phyloP scores from a whole-genome alignment of 345 rosid species.

The Aurinia saxatilis region DNA sequence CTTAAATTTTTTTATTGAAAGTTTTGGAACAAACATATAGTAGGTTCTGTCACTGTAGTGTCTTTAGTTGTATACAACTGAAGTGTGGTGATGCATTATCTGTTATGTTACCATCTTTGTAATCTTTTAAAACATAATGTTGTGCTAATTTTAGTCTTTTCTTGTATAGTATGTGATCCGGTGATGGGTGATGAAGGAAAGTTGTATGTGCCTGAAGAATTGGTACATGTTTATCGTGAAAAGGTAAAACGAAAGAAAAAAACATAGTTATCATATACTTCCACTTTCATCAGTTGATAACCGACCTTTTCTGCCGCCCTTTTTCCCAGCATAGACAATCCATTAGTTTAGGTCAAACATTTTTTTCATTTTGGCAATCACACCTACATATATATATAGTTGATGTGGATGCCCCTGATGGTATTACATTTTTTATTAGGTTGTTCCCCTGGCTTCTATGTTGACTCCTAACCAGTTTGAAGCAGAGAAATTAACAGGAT shows the following conservation, averaged over 20 bases:
- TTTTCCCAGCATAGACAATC: neutral
- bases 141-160: constrained; percentile 12
- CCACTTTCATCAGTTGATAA: neutral
- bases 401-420: neutral
- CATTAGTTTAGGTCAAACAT: neutral
- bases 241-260: constrained; percentile 43
- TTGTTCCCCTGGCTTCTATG: constrained; percentile 98
- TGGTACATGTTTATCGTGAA: constrained; percentile 77
- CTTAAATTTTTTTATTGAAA: neutral
- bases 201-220: constrained; percentile 87
- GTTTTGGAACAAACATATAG: neutral
- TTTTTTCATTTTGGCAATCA: neutral
- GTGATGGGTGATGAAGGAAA: constrained; percentile 99
- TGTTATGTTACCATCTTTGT: neutral
- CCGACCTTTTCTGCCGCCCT: neutral
- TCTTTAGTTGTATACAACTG: neutral
- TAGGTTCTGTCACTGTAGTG: neutral
- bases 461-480: constrained; percentile 99
- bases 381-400: neutral
- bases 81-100: neutral
- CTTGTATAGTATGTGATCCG: constrained; percentile 87
- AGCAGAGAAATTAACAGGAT: constrained; percentile 85
- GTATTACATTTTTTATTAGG: constrained; percentile 37
- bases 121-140: neutral
- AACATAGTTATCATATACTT: neutral